Evolutionary conservation across 2,329 filamentous ascomycete genomes (phyloP), one percentile per base, ranked within the genome.

Genomic region (Diaporthe helianthi): DNA sequence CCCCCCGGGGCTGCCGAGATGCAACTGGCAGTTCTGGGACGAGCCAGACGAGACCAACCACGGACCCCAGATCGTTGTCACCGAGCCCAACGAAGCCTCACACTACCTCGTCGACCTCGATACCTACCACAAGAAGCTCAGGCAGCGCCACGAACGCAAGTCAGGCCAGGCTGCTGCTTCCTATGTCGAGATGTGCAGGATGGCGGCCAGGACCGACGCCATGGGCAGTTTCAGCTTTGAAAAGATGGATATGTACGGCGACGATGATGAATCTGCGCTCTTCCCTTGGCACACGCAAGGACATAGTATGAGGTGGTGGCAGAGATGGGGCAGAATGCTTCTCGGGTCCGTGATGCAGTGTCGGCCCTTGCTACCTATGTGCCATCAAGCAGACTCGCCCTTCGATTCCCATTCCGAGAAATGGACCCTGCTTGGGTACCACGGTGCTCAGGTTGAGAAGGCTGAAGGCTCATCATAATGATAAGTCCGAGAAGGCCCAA

Each of bases 31-130:
- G 22, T 64, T 69, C 41, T 69, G 38, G 33, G 22, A 46, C 15
- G 44, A 69, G 17, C 67, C 67, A 44, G 69, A 71, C n/a, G 24
- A 51, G 5, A 49, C 49, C 29, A 71, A 69, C 17, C 49, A 33
- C 7, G 69, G 69, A 6, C 69, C 69, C 33, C 67, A 69, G 19
- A 67, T 71, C 44, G 41, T 64, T 7, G 44, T 71, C 24, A 71
- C 70, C 2, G 55, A 69, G 31, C 63, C 70, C 10, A 33, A 17
- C n/a, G 70, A 63, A 3, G 19, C 24, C 0, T 24, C 10, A 12
- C 64, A 69, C 55, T 71, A 69, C 31, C 63, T 71, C n/a, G 12
- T 69, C 9, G 63, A 54, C 1, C 63, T 24, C 2, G 70, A 69
- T 5, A 38, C 22, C 15, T 64, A 47, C 24, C 26, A n/a, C 10